Evolutionary conservation across 169 alveolate species (phyloP).

Genomic region (Hepatocystis sp.): DNA sequence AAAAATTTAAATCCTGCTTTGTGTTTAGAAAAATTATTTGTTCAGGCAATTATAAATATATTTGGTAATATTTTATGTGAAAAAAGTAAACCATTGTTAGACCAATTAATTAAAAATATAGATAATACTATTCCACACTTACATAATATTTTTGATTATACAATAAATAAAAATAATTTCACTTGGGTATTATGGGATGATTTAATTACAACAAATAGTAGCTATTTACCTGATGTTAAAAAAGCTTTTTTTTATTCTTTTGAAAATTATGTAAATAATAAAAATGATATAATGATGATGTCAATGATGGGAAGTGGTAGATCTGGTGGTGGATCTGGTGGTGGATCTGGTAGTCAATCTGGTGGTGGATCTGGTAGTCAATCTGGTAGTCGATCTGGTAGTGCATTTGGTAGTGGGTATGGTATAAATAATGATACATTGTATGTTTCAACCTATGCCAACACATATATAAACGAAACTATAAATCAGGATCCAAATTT

Average conservation of each 20-base stretch:
- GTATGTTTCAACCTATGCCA: too few relatives aligned
- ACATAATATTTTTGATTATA: conserved; percentile 70
- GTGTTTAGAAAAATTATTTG: conserved; percentile 73
- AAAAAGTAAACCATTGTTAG: conserved; percentile 53
- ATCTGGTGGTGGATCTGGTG: too few relatives aligned
- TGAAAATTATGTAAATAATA: conserved; percentile 34
- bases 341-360: too few relatives aligned
- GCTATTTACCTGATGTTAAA: conserved; percentile 54
- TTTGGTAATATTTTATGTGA: conserved; percentile 64
- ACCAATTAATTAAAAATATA: conserved; percentile 40
- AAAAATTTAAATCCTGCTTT: conserved; percentile 52
- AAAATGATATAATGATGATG: conserved; percentile 60
- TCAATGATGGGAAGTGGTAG: too few relatives aligned
- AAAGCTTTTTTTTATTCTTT: conserved; percentile 45
- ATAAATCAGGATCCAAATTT: conserved; percentile 41
- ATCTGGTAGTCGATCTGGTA: too few relatives aligned
- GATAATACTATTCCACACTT: conserved; percentile 65
- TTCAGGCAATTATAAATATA: conserved; percentile 60
- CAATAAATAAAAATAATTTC: conserved; percentile 64
- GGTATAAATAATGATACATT: too few relatives aligned
- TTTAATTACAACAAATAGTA: conserved; percentile 71
- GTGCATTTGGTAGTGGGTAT: too few relatives aligned
- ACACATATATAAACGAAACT: conserved; percentile 51
- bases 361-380: too few relatives aligned
- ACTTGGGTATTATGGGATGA: conserved; percentile 77